Evolutionary conservation across 108 stramenopile species (phyloP).

Genomic region (Cyclotella sp.): DNA sequence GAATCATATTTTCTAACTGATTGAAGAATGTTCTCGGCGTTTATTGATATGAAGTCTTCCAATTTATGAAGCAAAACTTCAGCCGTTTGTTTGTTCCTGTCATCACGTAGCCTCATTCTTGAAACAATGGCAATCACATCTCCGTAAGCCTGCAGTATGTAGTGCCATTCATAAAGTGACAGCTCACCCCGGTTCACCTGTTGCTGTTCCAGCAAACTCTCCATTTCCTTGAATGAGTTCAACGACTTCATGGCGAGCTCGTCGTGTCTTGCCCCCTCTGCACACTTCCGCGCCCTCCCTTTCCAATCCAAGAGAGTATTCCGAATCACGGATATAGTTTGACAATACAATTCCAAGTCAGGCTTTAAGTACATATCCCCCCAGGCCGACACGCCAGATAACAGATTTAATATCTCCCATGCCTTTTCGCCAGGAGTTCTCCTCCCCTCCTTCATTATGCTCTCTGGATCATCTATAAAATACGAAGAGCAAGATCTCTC

Average conservation of each 20-base stretch:
- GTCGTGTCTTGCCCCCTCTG: background rate
- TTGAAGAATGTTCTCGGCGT: conserved; percentile 25
- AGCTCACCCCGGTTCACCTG: background rate
- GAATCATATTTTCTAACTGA: conserved; percentile 3
- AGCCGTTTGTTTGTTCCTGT: background rate
- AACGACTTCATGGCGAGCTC: conserved; percentile 22
- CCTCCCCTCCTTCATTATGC: background rate
- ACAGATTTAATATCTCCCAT: conserved; percentile 21
- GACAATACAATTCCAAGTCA: conserved; percentile 37
- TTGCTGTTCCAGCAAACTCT: conserved; percentile 15
- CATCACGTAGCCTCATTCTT: conserved; percentile 11
- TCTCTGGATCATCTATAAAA: background rate
- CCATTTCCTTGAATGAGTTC: conserved; percentile 28
- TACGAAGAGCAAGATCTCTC: conserved; percentile 33
- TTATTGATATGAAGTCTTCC: conserved; percentile 23
- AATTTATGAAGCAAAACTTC: conserved; percentile 31
- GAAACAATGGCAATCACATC: conserved; percentile 40
- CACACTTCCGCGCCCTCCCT: background rate
- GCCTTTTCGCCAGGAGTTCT: conserved; percentile 46
- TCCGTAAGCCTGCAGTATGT: conserved; percentile 29
- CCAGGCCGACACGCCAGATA: conserved; percentile 26
- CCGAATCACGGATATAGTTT: conserved; percentile 25
- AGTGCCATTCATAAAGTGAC: conserved; percentile 21
- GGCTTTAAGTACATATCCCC: conserved; percentile 49
- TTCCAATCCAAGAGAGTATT: conserved; percentile 42